phyloP scores from a whole-genome alignment of 1,139 yeast species.

The Kodamaea suecica region DNA sequence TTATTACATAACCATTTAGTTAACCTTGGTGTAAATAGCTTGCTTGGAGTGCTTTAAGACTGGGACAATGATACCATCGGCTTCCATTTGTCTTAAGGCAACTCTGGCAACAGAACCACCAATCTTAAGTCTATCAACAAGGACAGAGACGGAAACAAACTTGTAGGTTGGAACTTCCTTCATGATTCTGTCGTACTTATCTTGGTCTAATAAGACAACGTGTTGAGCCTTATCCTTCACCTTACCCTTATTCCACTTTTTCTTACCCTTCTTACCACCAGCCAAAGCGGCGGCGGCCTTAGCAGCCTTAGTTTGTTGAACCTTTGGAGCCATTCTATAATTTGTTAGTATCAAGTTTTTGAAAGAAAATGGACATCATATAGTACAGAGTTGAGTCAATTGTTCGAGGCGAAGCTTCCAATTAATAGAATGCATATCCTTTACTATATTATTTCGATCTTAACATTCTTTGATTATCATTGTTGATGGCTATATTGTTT shows the following conservation, averaged over 20 bases:
- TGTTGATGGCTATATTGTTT: too few species aligned
- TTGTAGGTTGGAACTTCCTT: slow-evolving; percentile 99
- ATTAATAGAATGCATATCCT: too few species aligned
- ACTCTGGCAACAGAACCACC: slow-evolving; percentile 99
- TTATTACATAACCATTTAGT: slow-evolving; percentile 10
- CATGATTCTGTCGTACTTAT: slow-evolving; percentile 97
- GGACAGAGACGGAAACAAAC: slow-evolving; percentile 95
- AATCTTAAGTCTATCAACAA: slow-evolving; percentile 98
- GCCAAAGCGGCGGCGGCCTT: slow-evolving; percentile 99
- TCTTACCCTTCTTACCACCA: slow-evolving; percentile 99
- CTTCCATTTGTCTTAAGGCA: slow-evolving; percentile 94
- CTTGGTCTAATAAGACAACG: slow-evolving; percentile 96
- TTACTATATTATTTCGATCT: too few species aligned
- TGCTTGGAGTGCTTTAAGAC: slow-evolving; percentile 96
- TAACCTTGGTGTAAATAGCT: slow-evolving; percentile 74
- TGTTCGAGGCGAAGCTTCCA: too few species aligned
- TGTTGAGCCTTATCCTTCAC: slow-evolving; percentile 99
- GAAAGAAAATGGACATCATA: too few species aligned
- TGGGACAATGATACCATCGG: slow-evolving; percentile 92
- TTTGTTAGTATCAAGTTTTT: slow-evolving; percentile 31
- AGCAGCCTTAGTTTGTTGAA: slow-evolving; percentile 99
- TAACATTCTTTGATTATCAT: too few species aligned
- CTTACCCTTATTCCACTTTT: slow-evolving; percentile 99
- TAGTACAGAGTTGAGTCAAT: too few species aligned
- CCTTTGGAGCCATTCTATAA: slow-evolving; percentile 93